Evolutionary conservation across 176 grass and related monocot species (phyloP).

Genomic region (Triticum timopheevii): DNA sequence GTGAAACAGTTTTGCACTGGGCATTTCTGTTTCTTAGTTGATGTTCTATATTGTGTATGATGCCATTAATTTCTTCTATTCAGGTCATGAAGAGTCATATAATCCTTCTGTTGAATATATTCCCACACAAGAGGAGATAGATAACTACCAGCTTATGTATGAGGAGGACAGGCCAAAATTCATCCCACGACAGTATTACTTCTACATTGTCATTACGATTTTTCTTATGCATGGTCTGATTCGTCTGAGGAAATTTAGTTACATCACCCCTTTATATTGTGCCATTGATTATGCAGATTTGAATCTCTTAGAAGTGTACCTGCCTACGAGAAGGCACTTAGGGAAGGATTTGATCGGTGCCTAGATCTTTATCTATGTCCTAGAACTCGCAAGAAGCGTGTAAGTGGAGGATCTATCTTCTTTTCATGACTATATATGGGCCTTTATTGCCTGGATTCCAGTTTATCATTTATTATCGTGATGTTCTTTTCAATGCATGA

Average conservation of each 20-base stretch:
- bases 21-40: not conserved
- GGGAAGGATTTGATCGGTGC: conserved; percentile 91
- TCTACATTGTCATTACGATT: conserved; percentile 15
- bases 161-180: conserved; percentile 96
- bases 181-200: conserved; percentile 73
- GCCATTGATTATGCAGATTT: conserved; percentile 54
- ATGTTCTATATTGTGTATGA: conserved; percentile 28
- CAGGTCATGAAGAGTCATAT: conserved; percentile 98
- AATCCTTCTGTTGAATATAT: conserved; percentile 96
- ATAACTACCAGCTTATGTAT: conserved; percentile 90
- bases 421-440: not conserved
- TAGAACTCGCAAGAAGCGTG: conserved; percentile 88
- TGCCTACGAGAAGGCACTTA: conserved; percentile 87
- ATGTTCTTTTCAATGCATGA: conserved; percentile 6
- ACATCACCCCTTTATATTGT: not conserved
- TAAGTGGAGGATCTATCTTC: conserved; percentile 34
- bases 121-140: conserved; percentile 96
- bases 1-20: not conserved
- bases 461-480: conserved; percentile 7
- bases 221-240: not conserved
- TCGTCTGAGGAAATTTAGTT: not conserved
- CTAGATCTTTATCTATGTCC: conserved; percentile 96
- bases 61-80: conserved; percentile 30
- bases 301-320: conserved; percentile 82
- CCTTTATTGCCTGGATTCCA: not conserved